Base-by-base conservation (phyloP, 345 rosid species). In the Theobroma cacao region DNA sequence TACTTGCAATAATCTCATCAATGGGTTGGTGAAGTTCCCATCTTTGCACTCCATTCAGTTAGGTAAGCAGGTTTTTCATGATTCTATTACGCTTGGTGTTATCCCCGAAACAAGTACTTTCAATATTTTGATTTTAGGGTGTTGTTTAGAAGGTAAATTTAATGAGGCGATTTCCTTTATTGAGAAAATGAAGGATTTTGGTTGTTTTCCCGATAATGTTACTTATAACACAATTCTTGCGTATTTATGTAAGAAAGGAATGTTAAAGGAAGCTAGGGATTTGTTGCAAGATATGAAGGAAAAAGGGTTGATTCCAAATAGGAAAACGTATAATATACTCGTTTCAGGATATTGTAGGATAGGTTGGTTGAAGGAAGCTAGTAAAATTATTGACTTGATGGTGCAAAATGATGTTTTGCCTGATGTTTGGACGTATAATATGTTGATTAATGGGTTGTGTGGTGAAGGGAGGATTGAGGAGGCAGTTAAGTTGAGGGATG, bases 301-400 rank as follows among this genome's bases (percentile, higher is more conserved):
- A 48, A 80, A 71, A n/a, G 89, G 90, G 4, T 81, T 93, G 88
- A 5, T 83, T 10, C 98, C 98, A 0, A 79, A 91, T 82, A 79
- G 84, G 59, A 77, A 76, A 47, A 91, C 98, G 0, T 95, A 82
- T 70, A 91, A 90, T 68, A 89, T 87, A 75, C 81, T 90, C 84
- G 86, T 92, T 33, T 66, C 81, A 61, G 98, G 96, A 79, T 93
- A 90, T 74, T 93, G 97, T 85, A 93, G 83, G 72, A 50, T 91
- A 76, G 97, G 96, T 55, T 87, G 89, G 67, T 81, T 93, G 80
- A 88, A 88, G 86, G 99, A 93, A 69, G 98, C 97, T 0, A 80
- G 83, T 15, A 81, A 86, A 80, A 80, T 93, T 76, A 78, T 92
- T 66, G 95, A 92, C 58, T 76, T 92, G 85, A 95, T 95, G 99